These are phyloP conservation scores for Cyclocybe aegerita DNA, from an alignment of 768 basidiomycete genomes.

Conservation along the genomic window DNA sequence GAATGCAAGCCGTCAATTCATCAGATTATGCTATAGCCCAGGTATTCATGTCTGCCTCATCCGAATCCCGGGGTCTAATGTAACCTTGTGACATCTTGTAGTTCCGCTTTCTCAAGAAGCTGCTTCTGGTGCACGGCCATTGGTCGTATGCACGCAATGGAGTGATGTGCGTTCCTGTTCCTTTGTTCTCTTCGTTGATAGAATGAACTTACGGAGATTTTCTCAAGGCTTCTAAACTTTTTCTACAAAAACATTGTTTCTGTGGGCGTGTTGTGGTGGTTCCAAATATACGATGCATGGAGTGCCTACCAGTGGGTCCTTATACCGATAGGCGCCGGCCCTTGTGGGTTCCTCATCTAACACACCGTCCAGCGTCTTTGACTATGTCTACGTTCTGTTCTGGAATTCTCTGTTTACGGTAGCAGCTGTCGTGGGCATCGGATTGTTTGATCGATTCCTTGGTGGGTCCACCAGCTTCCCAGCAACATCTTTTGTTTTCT, in stretches of 20 bases:
- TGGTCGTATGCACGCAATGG: constrained; percentile 98
- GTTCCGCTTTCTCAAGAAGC: constrained; percentile 90
- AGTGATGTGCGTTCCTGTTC: constrained; percentile 67
- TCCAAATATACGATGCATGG: constrained; percentile 94
- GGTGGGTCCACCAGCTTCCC: constrained; percentile 41
- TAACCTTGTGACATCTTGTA: constrained; percentile 10
- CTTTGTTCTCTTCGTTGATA: background rate
- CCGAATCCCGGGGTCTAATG: background rate
- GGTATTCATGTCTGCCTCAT: constrained; percentile 37
- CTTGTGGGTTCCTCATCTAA: background rate
- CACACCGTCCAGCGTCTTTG: constrained; percentile 55
- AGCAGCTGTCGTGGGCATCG: constrained; percentile 90
- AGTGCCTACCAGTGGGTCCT: constrained; percentile 67
- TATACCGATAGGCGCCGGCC: background rate
- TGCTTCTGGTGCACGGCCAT: constrained; percentile 94
- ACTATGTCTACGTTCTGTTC: constrained; percentile 90
- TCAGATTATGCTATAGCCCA: constrained; percentile 97
- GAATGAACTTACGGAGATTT: background rate
- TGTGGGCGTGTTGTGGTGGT: constrained; percentile 94
- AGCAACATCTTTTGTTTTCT: background rate
- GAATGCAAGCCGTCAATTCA: constrained; percentile 95
- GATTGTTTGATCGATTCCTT: constrained; percentile 89
- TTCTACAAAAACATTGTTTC: constrained; percentile 98
- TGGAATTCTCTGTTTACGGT: constrained; percentile 99
- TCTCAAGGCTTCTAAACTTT: constrained; percentile 84